These are phyloP conservation scores for Cladosporium sp. DNA, from an alignment of 2,329 filamentous ascomycete genomes.

Conservation along the genomic window DNA sequence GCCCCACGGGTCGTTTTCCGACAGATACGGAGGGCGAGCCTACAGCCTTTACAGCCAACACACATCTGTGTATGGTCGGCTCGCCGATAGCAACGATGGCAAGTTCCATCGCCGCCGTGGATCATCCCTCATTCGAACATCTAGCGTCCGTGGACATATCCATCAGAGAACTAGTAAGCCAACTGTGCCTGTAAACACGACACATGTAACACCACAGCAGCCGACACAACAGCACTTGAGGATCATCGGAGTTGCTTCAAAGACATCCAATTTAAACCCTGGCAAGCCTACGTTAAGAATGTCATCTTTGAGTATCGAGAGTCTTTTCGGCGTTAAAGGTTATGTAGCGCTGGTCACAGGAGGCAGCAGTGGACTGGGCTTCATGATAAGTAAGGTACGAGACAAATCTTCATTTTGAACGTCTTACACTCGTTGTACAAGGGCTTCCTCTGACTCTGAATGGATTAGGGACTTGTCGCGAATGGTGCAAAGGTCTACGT, in stretches of 20 bases:
- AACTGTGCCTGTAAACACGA: not conserved
- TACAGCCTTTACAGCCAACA: not conserved
- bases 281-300: not conserved
- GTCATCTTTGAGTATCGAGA: not conserved
- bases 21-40: not conserved
- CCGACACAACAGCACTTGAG: not conserved
- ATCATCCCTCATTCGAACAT: not conserved
- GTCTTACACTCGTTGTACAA: not conserved
- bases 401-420: not conserved
- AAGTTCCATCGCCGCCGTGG: not conserved
- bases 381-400: slow-evolving; percentile 13
- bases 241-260: not conserved
- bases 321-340: slow-evolving; percentile 6
- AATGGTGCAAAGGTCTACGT: slow-evolving; percentile 16
- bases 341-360: slow-evolving; percentile 11
- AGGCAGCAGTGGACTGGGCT: slow-evolving; percentile 15
- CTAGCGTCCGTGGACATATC: not conserved
- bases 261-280: not conserved
- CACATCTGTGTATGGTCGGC: not conserved
- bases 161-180: not conserved
- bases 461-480: not conserved
- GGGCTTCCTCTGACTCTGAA: not conserved
- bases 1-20: not conserved
- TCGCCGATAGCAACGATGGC: not conserved
- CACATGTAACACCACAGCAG: not conserved